These are phyloP conservation scores for Ustilago loliicola DNA, from an alignment of 1,284 basidiomycete species.

Conservation along the genomic window DNA sequence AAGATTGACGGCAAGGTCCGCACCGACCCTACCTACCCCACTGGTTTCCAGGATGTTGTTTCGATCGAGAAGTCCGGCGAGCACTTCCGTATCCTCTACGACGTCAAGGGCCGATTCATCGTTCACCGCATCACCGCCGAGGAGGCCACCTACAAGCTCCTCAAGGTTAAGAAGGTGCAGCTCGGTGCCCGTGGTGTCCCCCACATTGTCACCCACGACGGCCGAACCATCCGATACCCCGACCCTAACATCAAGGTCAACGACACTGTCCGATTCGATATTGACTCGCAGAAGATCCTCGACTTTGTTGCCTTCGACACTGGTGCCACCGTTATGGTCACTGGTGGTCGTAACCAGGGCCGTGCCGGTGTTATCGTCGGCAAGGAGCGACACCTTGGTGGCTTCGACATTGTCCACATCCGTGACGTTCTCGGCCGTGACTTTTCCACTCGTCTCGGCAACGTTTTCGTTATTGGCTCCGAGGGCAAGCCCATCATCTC, in stretches of 20 bases:
- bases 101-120: slow-evolving; percentile 97
- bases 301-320: slow-evolving; percentile 97
- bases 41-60: slow-evolving; percentile 98
- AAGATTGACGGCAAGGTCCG: slow-evolving; percentile 99
- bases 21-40: slow-evolving; percentile 96
- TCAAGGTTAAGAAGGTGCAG: slow-evolving; percentile 93
- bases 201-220: slow-evolving; percentile 98
- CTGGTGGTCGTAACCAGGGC: slow-evolving; percentile 99
- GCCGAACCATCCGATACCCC: slow-evolving; percentile 99
- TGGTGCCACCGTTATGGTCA: slow-evolving; percentile 97
- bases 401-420: slow-evolving; percentile 89
- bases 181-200: slow-evolving; percentile 95
- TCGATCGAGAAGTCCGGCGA: slow-evolving; percentile 98
- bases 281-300: slow-evolving; percentile 92
- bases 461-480: slow-evolving; percentile 98
- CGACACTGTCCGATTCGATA: slow-evolving; percentile 97
- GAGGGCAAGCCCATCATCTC: slow-evolving; percentile 96
- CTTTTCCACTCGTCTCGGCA: slow-evolving; percentile 80
- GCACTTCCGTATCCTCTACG: slow-evolving; percentile 99
- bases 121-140: slow-evolving; percentile 99
- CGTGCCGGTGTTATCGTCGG: slow-evolving; percentile 95
- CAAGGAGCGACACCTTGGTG: slow-evolving; percentile 96
- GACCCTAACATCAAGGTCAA: slow-evolving; percentile 96
- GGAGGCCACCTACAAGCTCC: slow-evolving; percentile 97
- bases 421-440: slow-evolving; percentile 95